Evolutionary conservation across 2,329 filamentous ascomycete genomes (phyloP).

Genomic region (Pseudopithomyces maydicus): DNA sequence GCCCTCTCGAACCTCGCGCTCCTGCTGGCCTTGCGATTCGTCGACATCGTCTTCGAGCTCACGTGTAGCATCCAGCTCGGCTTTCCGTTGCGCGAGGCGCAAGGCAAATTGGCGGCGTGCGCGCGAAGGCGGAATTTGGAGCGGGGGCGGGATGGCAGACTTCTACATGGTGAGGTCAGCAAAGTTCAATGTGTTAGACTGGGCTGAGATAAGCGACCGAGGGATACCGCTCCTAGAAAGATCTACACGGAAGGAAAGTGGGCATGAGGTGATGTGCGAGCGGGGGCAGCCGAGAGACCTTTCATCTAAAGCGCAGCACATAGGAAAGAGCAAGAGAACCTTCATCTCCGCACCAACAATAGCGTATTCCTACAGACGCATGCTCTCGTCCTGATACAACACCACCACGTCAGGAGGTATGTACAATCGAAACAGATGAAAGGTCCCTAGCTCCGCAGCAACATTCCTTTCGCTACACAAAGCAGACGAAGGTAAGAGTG

Average conservation of each 20-base stretch:
- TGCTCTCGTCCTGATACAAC: conserved; percentile 22
- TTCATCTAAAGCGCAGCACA: not conserved
- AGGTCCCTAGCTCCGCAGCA: conserved; percentile 11
- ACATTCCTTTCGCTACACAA: conserved; percentile 10
- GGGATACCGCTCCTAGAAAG: not conserved
- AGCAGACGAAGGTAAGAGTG: conserved; percentile 17
- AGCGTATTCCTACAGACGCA: conserved; percentile 37
- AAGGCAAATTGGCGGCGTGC: conserved; percentile 90
- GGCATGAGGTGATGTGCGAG: not conserved
- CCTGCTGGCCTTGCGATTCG: conserved; percentile 20
- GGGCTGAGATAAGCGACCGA: not conserved
- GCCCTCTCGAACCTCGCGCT: conserved; percentile 37
- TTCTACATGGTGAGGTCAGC: conserved; percentile 6
- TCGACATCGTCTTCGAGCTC: conserved; percentile 27
- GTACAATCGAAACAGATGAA: conserved; percentile 26
- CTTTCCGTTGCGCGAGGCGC: conserved; percentile 66
- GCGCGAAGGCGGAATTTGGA: conserved; percentile 85
- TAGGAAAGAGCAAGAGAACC: conserved; percentile 11
- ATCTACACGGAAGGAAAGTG: not conserved
- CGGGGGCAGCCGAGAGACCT: not conserved
- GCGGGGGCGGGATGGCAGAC: conserved; percentile 61
- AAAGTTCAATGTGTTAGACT: conserved; percentile 7
- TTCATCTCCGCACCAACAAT: conserved; percentile 20
- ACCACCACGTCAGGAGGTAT: conserved; percentile 29
- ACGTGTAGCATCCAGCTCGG: conserved; percentile 31